These are phyloP conservation scores for Spinacia oleracea DNA, from an alignment of 179 eudicot species.

Conservation along the genomic window DNA sequence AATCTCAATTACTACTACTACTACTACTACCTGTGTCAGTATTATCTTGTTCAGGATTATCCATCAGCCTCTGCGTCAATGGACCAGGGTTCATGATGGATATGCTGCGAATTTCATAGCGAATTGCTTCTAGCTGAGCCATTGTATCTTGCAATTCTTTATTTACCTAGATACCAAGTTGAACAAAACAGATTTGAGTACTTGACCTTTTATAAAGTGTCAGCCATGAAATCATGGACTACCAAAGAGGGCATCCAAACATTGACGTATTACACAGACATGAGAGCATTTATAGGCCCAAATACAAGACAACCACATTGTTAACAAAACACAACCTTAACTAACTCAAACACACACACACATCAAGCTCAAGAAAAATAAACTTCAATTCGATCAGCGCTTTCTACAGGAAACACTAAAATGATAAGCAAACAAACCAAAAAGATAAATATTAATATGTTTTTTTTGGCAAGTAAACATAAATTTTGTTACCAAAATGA, in stretches of 20 bases:
- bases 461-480: too few relatives aligned
- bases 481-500: too few relatives aligned
- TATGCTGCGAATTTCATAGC: slow-evolving; percentile 69
- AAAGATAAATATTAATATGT: not conserved
- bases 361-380: not conserved
- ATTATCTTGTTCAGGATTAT: slow-evolving; percentile 42
- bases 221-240: not conserved
- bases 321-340: not conserved
- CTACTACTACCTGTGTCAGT: slow-evolving; percentile 52
- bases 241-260: not conserved
- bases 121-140: slow-evolving; percentile 90
- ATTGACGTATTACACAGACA: not conserved
- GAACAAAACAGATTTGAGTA: slow-evolving; percentile 1
- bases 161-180: slow-evolving; percentile 52
- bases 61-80: slow-evolving; percentile 63
- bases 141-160: slow-evolving; percentile 88
- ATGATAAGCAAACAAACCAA: not conserved
- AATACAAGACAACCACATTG: not conserved
- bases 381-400: not conserved
- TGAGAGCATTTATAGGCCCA: not conserved
- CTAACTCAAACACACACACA: not conserved
- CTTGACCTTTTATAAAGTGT: not conserved
- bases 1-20: not conserved
- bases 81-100: slow-evolving; percentile 88
- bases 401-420: not conserved